Percentiles rank a stretch among this genome's conserved stretches.
Evolutionary conservation across 768 basidiomycete genomes (phyloP).

Genomic region (Xanthoconium purpureum): DNA sequence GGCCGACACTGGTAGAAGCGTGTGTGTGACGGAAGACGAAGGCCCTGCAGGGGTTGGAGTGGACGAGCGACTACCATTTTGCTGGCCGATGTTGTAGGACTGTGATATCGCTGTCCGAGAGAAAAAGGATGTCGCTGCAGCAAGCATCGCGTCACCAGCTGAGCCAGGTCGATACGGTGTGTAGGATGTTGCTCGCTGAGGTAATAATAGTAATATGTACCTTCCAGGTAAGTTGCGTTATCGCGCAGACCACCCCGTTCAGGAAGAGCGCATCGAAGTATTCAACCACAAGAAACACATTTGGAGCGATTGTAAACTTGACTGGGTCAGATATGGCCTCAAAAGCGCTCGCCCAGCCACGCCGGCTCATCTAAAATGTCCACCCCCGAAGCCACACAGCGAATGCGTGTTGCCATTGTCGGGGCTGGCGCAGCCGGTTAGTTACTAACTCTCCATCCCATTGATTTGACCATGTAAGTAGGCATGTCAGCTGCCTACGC

Average conservation of each 20-base stretch:
- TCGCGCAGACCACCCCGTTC: too few relatives aligned
- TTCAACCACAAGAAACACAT: not conserved
- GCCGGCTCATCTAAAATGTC: not conserved
- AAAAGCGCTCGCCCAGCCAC: not conserved
- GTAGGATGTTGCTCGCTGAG: not conserved
- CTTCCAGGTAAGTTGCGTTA: too few relatives aligned
- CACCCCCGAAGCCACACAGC: not conserved
- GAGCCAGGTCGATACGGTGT: not conserved
- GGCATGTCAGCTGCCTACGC: not conserved
- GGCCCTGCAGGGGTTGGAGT: constrained; percentile 35
- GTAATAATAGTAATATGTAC: too few relatives aligned
- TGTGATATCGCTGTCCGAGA: constrained; percentile 77
- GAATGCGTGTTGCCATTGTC: not conserved
- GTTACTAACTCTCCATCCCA: not conserved
- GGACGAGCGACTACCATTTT: constrained; percentile 36
- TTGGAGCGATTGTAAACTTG: not conserved
- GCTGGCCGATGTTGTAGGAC: constrained; percentile 63
- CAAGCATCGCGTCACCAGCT: constrained; percentile 51
- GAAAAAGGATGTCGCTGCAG: constrained; percentile 82
- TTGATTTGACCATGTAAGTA: not conserved
- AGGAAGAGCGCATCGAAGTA: too few relatives aligned
- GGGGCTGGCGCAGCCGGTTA: not conserved
- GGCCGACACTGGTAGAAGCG: constrained; percentile 40
- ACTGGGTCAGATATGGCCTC: not conserved
- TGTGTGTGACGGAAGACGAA: constrained; percentile 34